Conservation (phyloP, 305 asterid species). For the Solanum hybrid region DNA sequence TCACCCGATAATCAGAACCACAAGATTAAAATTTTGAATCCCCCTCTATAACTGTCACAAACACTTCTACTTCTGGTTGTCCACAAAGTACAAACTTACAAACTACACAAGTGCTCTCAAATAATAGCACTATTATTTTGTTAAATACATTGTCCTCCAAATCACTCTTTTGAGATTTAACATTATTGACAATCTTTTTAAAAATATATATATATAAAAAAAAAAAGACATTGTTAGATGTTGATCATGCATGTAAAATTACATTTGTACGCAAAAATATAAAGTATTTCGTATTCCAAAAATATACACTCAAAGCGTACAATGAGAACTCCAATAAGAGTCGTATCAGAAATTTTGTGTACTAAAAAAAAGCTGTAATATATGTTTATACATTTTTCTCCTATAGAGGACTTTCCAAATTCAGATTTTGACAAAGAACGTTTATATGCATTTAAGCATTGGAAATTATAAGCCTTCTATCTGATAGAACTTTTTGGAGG, state of each 20-base stretch:
- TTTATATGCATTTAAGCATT: not conserved
- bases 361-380: not conserved
- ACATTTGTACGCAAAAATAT: not conserved
- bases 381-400: not conserved
- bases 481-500: not conserved
- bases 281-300: not conserved
- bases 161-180: not conserved
- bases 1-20: not conserved
- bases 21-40: not conserved
- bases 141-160: not conserved
- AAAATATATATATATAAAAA: too few relatives aligned
- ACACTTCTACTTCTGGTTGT: not conserved
- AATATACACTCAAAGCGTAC: not conserved
- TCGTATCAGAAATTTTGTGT: not conserved
- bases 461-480: not conserved
- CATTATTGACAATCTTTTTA: not conserved
- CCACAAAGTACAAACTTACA: not conserved
- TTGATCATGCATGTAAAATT: not conserved
- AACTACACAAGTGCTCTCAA: not conserved
- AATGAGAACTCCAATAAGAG: not conserved
- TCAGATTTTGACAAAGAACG: not conserved
- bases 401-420: not conserved
- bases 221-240: not conserved
- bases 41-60: not conserved
- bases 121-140: not conserved